Evolutionary conservation across 2,329 filamentous ascomycete genomes (phyloP), one percentile per base, ranked within the genome.

Genomic region (Aspergillus terreus): DNA sequence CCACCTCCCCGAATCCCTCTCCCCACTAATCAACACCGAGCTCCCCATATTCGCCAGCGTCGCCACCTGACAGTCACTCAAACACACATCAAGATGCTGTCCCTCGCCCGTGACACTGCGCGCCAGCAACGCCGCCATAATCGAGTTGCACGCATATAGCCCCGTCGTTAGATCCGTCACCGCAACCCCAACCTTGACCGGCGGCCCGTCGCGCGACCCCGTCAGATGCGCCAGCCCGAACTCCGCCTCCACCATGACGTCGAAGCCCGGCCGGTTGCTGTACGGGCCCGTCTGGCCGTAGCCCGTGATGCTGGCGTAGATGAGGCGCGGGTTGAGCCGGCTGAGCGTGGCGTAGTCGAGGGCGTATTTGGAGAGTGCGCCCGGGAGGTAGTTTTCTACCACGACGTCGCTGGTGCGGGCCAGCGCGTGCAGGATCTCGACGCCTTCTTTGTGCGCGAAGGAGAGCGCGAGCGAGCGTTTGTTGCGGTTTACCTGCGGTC

Each of bases 161-260:
- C 94, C 94, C 0, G 94, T 96, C 0, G 94, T 97, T 45, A 99
- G 74, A 71, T 99, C 94, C 0, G 94, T 97, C 4, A 99, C 94
- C 2, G 94, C 94, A 3, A 99, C 94, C 15, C 94, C 94, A 2
- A 97, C 94, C 73, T 99, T 99, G 35, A 96, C 94, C 0, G 94
- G 94, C 1, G 91, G 87, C 0, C 92, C 91, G 63, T 95, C 88
- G 50, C 92, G 82, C 54, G 83, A 82, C 32, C 94, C 94, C 0
- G 94, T 99, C 61, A 99, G 97, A 73, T 99, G 94, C 94, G 99
- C 97, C 50, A 99, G 76, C 1, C 94, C 94, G 74, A 99, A 92
- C 69, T 97, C 94, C 54, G 94, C 94, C 76, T 99, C 94, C 11
- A 99, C 92, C 92, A 99, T 99, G 60, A 99, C 94, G 72, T 99